Base-by-base conservation (phyloP, 2,329 filamentous ascomycete species). In the Purpureocillium lavendulum region DNA sequence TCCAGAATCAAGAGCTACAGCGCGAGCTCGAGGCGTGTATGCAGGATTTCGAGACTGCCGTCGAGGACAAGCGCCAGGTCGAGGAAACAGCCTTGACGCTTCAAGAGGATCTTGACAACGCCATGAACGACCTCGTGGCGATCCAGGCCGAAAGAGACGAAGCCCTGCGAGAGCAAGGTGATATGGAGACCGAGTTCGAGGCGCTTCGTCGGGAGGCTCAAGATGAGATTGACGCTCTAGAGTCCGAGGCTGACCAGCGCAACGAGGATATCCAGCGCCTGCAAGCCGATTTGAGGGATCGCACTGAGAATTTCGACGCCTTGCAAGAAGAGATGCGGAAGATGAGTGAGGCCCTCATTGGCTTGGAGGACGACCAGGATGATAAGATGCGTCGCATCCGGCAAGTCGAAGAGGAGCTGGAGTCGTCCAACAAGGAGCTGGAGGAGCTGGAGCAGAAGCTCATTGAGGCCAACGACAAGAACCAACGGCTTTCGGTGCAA, bases 301-400 rank as follows among this genome's bases (percentile, higher is more conserved):
- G 83, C 38, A 80, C 80, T 11, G 89, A 97, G 54, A 94, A 92
- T 56, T 90, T 96, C 60, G 80, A 83, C 47, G 85, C 87, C n/a
- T 66, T 98, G 39, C 90, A 97, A 56, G 80, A 84, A 43, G 92
- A 97, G 68, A 92, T 98, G 82, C 84, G 89, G 46, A 83, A 82
- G 50, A 83, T 96, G 62, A 94, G 85, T 52, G 87, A 95, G 50
- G 84, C 84, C 16, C 73, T 97, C 6, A 75, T 96, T 26, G 75
- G 86, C 33, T 73, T 98, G 0, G 92, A 97, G 58, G 89, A 97
- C 57, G 88, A 94, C 50, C 84, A 90, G 39, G 80, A 86, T 47
- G 79, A 76, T 51, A 92, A 89, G 59, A 62, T 84, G 35, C 78
- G 80, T 41, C 80, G 83, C 44, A 92, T 96, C 44, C 77, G 88